Percentiles rank a stretch among this genome's conserved stretches.
These are phyloP conservation scores for Exserohilum turcica DNA, from an alignment of 2,329 filamentous ascomycete genomes.

Conservation along the genomic window DNA sequence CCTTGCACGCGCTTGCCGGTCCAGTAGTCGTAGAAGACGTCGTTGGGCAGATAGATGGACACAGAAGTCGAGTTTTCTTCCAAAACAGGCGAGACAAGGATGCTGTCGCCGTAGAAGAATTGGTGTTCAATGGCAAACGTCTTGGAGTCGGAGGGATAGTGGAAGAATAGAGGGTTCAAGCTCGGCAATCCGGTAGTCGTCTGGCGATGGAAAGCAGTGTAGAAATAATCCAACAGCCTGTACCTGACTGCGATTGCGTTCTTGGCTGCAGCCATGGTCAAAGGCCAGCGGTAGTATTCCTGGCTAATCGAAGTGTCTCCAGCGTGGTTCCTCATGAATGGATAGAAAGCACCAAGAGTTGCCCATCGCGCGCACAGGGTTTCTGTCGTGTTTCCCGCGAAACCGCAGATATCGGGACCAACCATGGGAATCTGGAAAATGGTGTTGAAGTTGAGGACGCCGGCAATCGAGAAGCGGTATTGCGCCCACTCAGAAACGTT, in stretches of 20 bases:
- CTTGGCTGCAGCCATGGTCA: slow-evolving; percentile 66
- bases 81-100: slow-evolving; percentile 63
- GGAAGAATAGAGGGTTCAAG: slow-evolving; percentile 71
- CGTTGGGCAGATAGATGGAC: slow-evolving; percentile 61
- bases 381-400: slow-evolving; percentile 68
- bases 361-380: slow-evolving; percentile 75
- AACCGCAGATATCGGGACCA: slow-evolving; percentile 74
- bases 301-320: slow-evolving; percentile 60
- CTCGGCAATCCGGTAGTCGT: slow-evolving; percentile 65
- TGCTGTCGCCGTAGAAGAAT: slow-evolving; percentile 63
- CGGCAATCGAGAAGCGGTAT: slow-evolving; percentile 49
- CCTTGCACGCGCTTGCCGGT: slow-evolving; percentile 57
- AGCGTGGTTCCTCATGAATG: slow-evolving; percentile 78
- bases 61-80: slow-evolving; percentile 59
- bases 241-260: slow-evolving; percentile 74
- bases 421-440: slow-evolving; percentile 56
- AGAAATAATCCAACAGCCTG: slow-evolving; percentile 75
- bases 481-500: slow-evolving; percentile 52
- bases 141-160: slow-evolving; percentile 64
- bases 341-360: slow-evolving; percentile 71
- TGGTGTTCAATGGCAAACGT: slow-evolving; percentile 59
- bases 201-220: slow-evolving; percentile 70
- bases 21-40: slow-evolving; percentile 66
- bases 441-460: slow-evolving; percentile 52
- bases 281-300: slow-evolving; percentile 59